phyloP scores from a whole-genome alignment of 306 rosid genomes.

The Prosopis cineraria region DNA sequence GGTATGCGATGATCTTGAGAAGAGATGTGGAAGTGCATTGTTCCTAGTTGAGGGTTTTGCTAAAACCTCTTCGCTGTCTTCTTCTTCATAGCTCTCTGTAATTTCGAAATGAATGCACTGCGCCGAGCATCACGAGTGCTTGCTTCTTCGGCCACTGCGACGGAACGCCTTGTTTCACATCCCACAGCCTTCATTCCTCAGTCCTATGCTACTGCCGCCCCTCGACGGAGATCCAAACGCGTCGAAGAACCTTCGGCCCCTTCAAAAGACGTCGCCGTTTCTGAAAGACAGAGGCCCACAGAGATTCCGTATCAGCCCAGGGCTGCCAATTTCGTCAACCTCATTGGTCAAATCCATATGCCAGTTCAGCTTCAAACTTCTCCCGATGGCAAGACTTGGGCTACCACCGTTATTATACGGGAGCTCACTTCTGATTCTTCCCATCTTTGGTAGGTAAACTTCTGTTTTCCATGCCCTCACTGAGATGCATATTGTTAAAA shows the following conservation, averaged over 20 bases:
- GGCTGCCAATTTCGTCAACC: constrained; percentile 58
- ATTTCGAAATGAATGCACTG: constrained; percentile 7
- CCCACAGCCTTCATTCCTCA: constrained; percentile 13
- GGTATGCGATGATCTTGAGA: neutral
- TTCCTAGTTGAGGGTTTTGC: neutral
- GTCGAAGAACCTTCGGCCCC: neutral
- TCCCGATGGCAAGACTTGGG: constrained; percentile 49
- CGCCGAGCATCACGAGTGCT: neutral
- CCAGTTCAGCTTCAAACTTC: constrained; percentile 50
- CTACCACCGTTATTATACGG: constrained; percentile 52
- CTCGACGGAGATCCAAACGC: constrained; percentile 10
- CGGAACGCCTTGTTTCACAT: neutral
- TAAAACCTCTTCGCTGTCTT: neutral
- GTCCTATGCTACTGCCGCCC: constrained; percentile 15
- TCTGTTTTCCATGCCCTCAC: neutral
- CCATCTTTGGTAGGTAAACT: constrained; percentile 39
- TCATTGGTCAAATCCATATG: constrained; percentile 46
- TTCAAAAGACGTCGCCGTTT: neutral
- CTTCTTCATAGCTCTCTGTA: neutral
- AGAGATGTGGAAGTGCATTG: too few species aligned
- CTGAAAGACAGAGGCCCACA: constrained; percentile 34
- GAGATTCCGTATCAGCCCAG: constrained; percentile 65
- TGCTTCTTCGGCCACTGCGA: constrained; percentile 3
- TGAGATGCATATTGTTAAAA: neutral
- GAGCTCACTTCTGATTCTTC: constrained; percentile 17